Percentiles rank a stretch among this genome's conserved stretches.
Conservation (phyloP, 2,329 filamentous ascomycete genomes). For the Aspergillus sp. region DNA sequence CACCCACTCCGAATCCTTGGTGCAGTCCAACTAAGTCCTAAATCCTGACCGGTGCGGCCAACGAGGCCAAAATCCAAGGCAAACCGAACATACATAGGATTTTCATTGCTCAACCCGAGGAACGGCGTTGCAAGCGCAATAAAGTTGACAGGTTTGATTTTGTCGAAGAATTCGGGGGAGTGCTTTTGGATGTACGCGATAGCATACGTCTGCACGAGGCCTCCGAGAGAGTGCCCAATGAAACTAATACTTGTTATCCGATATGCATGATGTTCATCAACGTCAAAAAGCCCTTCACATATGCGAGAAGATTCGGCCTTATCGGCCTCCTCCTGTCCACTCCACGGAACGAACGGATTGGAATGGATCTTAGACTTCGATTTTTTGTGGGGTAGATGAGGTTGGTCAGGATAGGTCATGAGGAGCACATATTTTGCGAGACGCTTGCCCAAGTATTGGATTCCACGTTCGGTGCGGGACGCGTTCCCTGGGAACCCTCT, state of each 20-base stretch:
- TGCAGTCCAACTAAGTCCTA: slow-evolving; percentile 90
- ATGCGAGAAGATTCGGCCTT: slow-evolving; percentile 40
- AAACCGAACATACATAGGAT: slow-evolving; percentile 95
- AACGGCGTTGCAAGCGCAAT: slow-evolving; percentile 85
- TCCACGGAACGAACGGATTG: slow-evolving; percentile 47
- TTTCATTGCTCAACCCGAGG: slow-evolving; percentile 91
- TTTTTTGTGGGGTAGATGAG: slow-evolving; percentile 69
- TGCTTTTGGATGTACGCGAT: slow-evolving; percentile 97
- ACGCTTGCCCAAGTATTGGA: slow-evolving; percentile 94
- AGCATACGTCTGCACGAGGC: slow-evolving; percentile 87
- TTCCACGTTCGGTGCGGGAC: slow-evolving; percentile 86
- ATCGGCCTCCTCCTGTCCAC: slow-evolving; percentile 24
- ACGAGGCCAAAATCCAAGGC: slow-evolving; percentile 94
- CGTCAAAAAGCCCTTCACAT: slow-evolving; percentile 43
- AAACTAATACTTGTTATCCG: slow-evolving; percentile 94
- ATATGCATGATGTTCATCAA: slow-evolving; percentile 57
- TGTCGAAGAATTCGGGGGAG: slow-evolving; percentile 83
- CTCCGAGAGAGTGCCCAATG: slow-evolving; percentile 86
- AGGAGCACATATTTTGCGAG: slow-evolving; percentile 86
- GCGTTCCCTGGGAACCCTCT: slow-evolving; percentile 88
- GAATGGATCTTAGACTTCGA: slow-evolving; percentile 50
- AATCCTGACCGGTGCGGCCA: slow-evolving; percentile 91
- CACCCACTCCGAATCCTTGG: slow-evolving; percentile 83
- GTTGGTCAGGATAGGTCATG: slow-evolving; percentile 92
- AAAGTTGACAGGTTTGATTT: slow-evolving; percentile 86